Evolutionary conservation across 371 early-diverging fungal species (phyloP).

Genomic region (Saksenaea oblongispora): DNA sequence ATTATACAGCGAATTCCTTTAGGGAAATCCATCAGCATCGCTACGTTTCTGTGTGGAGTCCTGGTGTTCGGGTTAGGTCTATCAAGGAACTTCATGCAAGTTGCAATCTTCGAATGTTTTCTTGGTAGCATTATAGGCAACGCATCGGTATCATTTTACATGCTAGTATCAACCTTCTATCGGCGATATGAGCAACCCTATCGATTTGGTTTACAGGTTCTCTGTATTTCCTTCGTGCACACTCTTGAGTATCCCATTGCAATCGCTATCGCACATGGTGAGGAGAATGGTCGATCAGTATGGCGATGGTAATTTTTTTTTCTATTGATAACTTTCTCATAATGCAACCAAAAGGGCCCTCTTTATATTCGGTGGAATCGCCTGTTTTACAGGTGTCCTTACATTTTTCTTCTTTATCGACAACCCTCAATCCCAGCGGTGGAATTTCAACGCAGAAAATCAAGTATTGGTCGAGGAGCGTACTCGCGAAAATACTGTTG

Average conservation of each 20-base stretch:
- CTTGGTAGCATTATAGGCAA: slow-evolving; percentile 41
- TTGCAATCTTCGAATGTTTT: slow-evolving; percentile 26
- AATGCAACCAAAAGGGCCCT: slow-evolving; percentile 12
- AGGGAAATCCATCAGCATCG: slow-evolving; percentile 18
- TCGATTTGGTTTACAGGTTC: slow-evolving; percentile 21
- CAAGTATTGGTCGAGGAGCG: slow-evolving; percentile 26
- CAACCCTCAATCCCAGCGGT: slow-evolving; percentile 18
- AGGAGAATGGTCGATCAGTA: slow-evolving; percentile 32
- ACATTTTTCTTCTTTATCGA: slow-evolving; percentile 26
- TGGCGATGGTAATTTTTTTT: slow-evolving; percentile 51
- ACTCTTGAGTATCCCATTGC: slow-evolving; percentile 21
- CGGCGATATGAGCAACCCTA: slow-evolving; percentile 35
- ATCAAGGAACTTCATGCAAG: slow-evolving; percentile 24
- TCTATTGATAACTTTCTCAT: not conserved
- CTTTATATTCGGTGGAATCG: slow-evolving; percentile 22
- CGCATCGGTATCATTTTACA: slow-evolving; percentile 24
- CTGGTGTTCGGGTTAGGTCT: slow-evolving; percentile 24
- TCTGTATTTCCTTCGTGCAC: slow-evolving; percentile 18
- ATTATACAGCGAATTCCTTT: slow-evolving; percentile 25
- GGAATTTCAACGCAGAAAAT: slow-evolving; percentile 21
- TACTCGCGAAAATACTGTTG: slow-evolving; percentile 21
- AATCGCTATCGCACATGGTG: slow-evolving; percentile 59
- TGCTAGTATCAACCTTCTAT: slow-evolving; percentile 31
- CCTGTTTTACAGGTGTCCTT: slow-evolving; percentile 8
- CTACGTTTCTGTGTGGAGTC: slow-evolving; percentile 25